Evolutionary conservation across 2,329 filamentous ascomycete genomes (phyloP).

Genomic region (Nectriaceae sp.): DNA sequence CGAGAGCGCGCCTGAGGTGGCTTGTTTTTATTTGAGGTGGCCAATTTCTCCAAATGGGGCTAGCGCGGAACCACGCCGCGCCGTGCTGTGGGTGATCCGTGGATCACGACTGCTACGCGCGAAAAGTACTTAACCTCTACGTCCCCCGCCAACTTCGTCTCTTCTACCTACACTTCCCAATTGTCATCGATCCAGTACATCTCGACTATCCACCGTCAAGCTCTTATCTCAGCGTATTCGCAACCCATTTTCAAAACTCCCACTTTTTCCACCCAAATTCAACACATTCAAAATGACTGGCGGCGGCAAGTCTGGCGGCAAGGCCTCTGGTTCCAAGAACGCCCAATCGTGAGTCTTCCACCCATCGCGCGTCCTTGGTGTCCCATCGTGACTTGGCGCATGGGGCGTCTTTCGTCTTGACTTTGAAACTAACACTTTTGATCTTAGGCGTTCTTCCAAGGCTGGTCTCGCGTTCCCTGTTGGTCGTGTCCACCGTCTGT

Average conservation of each 20-base stretch:
- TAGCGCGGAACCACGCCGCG: constrained; percentile 33
- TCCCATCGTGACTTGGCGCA: not conserved
- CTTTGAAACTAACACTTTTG: not conserved
- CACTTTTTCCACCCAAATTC: constrained; percentile 15
- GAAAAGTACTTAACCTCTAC: constrained; percentile 59
- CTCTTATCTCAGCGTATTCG: constrained; percentile 25
- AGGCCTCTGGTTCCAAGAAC: constrained; percentile 98
- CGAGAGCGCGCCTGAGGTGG: constrained; percentile 21
- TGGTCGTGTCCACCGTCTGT: constrained; percentile 97
- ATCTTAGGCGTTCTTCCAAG: constrained; percentile 89
- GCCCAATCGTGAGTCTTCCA: constrained; percentile 82
- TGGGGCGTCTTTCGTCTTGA: constrained; percentile 4
- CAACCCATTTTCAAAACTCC: constrained; percentile 10
- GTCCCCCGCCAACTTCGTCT: constrained; percentile 46
- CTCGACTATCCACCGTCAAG: constrained; percentile 27
- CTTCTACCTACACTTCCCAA: constrained; percentile 37
- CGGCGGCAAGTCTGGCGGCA: constrained; percentile 99
- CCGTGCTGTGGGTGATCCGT: constrained; percentile 49
- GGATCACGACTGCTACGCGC: constrained; percentile 44
- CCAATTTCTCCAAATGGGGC: constrained; percentile 34
- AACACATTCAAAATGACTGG: constrained; percentile 89
- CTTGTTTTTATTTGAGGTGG: constrained; percentile 30
- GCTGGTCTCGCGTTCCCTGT: constrained; percentile 98
- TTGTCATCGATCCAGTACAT: constrained; percentile 39
- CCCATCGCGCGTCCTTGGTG: constrained; percentile 5